Percentiles rank a stretch among this genome's conserved stretches.
Conservation (phyloP, 192 early-diverging fungal genomes). For the Coemansia sp. region DNA sequence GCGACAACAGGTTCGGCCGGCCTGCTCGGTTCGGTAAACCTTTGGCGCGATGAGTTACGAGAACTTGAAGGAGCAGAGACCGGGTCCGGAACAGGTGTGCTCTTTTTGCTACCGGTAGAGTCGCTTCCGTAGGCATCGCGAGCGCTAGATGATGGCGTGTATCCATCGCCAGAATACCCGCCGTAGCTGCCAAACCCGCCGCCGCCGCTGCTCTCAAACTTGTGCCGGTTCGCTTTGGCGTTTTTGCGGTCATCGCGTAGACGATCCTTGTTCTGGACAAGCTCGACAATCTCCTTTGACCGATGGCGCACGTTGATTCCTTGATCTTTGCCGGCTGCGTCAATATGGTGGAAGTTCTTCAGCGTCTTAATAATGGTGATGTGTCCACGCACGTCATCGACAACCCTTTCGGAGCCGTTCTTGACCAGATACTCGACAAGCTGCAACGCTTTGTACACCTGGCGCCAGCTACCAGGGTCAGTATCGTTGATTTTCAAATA, state of each 20-base stretch:
- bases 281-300: constrained; percentile 85
- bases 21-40: constrained; percentile 20
- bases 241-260: constrained; percentile 86
- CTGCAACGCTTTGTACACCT: constrained; percentile 94
- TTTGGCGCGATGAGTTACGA: constrained; percentile 29
- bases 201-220: constrained; percentile 34
- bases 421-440: constrained; percentile 93
- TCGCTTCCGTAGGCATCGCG: constrained; percentile 36
- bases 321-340: constrained; percentile 95
- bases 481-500: constrained; percentile 86
- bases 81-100: constrained; percentile 15
- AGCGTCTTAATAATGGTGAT: constrained; percentile 88
- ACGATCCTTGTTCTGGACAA: constrained; percentile 72
- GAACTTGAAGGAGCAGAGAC: constrained; percentile 23
- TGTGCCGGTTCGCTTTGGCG: constrained; percentile 84
- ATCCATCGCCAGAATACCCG: constrained; percentile 63
- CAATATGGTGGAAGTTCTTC: constrained; percentile 84
- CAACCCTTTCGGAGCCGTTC: constrained; percentile 90
- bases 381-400: constrained; percentile 82
- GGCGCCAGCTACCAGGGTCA: constrained; percentile 81
- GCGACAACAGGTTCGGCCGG: constrained; percentile 40
- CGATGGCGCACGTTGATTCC: constrained; percentile 89
- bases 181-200: constrained; percentile 53
- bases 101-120: constrained; percentile 26
- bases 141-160: constrained; percentile 22